These are phyloP conservation scores for Penicillium nucicola DNA, from an alignment of 495 filamentous ascomycete genomes.

Conservation along the genomic window DNA sequence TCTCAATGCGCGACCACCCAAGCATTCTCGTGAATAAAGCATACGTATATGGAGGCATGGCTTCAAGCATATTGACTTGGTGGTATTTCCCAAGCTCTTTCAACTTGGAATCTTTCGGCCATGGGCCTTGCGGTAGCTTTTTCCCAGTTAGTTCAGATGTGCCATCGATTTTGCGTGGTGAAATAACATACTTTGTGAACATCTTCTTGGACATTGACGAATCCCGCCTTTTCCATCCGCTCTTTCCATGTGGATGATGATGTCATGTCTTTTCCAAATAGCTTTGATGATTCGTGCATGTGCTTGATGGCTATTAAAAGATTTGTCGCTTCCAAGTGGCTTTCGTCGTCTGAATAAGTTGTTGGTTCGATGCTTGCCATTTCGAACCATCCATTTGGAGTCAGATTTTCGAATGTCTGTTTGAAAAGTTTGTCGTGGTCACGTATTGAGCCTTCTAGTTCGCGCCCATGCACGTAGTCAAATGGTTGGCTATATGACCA, in stretches of 20 bases:
- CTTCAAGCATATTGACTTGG: conserved; percentile 46
- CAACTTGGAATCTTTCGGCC: conserved; percentile 50
- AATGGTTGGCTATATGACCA: conserved; percentile 53
- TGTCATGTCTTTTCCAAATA: conserved; percentile 38
- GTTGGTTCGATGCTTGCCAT: conserved; percentile 52
- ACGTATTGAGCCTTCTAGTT: conserved; percentile 53
- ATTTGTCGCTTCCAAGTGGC: conserved; percentile 35
- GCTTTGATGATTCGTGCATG: conserved; percentile 24
- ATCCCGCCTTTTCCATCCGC: conserved; percentile 51
- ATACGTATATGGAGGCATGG: conserved; percentile 47
- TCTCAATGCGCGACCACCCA: conserved; percentile 49
- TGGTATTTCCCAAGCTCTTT: conserved; percentile 50
- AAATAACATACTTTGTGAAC: conserved; percentile 35
- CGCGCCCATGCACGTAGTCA: conserved; percentile 62
- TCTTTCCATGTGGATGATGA: conserved; percentile 38
- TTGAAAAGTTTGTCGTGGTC: conserved; percentile 56
- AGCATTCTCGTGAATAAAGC: conserved; percentile 54
- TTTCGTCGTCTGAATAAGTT: conserved; percentile 52
- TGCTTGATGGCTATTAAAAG: conserved; percentile 32
- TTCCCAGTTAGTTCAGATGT: neutral
- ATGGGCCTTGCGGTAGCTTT: conserved; percentile 46
- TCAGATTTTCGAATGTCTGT: conserved; percentile 46
- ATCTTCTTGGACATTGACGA: conserved; percentile 49
- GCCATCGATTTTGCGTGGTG: neutral
- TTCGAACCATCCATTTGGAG: conserved; percentile 60